Percentiles rank a stretch among this genome's conserved stretches.
These are phyloP conservation scores for Penicillium sumatraense DNA, from an alignment of 2,329 filamentous ascomycete genomes.

Conservation along the genomic window DNA sequence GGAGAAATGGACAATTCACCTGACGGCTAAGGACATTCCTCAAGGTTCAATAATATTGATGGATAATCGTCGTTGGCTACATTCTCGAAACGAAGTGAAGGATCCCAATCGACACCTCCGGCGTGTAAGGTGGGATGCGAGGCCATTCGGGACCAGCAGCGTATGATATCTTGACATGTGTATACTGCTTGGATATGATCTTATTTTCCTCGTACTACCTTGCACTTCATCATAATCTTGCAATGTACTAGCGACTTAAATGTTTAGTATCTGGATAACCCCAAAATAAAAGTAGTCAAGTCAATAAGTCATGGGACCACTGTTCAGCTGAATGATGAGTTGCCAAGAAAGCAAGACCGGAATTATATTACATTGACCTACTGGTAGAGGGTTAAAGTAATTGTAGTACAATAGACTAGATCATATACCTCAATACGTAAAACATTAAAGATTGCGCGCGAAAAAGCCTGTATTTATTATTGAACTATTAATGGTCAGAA, in stretches of 20 bases:
- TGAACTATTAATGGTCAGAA: not conserved
- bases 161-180: not conserved
- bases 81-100: slow-evolving; percentile 40
- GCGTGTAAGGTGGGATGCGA: slow-evolving; percentile 41
- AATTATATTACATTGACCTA: not conserved
- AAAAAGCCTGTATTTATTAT: no score
- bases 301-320: no score
- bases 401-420: no score
- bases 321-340: not conserved
- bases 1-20: slow-evolving; percentile 22
- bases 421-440: no score
- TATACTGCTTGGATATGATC: no score
- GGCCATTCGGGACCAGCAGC: slow-evolving; percentile 19
- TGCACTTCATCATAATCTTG: not conserved
- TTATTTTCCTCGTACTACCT: no score
- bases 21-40: slow-evolving; percentile 30
- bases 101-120: slow-evolving; percentile 42
- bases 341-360: not conserved
- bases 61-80: slow-evolving; percentile 43
- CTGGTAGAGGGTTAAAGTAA: no score
- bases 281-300: no score
- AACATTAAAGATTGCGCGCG: no score
- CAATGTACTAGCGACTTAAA: no score
- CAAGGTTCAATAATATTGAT: slow-evolving; percentile 38
- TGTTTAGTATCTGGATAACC: not conserved